Percentiles rank a stretch among this genome's conserved stretches.
Conservation (phyloP, 2,329 filamentous ascomycete species). For the Fusarium solani-melongenae region DNA sequence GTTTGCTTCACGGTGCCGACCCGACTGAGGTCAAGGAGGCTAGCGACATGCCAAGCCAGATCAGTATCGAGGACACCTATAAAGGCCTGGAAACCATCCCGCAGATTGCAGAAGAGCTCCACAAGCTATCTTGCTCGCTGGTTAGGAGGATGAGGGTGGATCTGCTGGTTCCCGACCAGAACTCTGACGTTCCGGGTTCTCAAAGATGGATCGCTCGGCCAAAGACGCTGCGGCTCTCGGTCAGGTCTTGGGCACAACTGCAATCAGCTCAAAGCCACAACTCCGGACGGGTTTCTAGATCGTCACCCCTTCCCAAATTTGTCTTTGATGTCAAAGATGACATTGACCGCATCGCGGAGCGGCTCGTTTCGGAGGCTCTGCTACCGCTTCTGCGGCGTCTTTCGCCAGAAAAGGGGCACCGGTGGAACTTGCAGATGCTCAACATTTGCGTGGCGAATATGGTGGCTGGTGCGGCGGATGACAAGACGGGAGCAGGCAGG, state of each 20-base stretch:
- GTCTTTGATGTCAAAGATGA: constrained; percentile 73
- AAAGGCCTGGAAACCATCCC: constrained; percentile 72
- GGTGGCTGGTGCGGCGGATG: constrained; percentile 65
- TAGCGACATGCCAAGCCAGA: constrained; percentile 81
- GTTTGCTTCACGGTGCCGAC: constrained; percentile 84
- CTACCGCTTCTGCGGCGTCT: constrained; percentile 80
- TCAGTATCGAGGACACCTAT: constrained; percentile 96
- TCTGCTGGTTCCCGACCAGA: constrained; percentile 66
- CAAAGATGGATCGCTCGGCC: constrained; percentile 81
- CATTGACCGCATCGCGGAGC: constrained; percentile 71
- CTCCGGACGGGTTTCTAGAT: constrained; percentile 80
- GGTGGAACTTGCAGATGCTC: constrained; percentile 84
- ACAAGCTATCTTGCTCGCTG: constrained; percentile 75
- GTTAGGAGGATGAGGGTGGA: constrained; percentile 83
- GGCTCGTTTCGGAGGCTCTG: constrained; percentile 75
- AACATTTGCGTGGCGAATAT: constrained; percentile 93
- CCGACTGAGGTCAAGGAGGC: constrained; percentile 77
- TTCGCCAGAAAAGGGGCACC: constrained; percentile 71
- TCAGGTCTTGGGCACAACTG: constrained; percentile 66
- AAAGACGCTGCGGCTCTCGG: constrained; percentile 83
- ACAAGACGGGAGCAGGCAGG: constrained; percentile 68
- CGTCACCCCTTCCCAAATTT: constrained; percentile 77
- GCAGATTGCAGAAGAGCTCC: constrained; percentile 75
- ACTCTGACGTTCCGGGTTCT: constrained; percentile 45
- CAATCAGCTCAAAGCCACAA: constrained; percentile 61